phyloP scores from a whole-genome alignment of 2,329 filamentous ascomycete genomes.

The Aulographum hederae region DNA sequence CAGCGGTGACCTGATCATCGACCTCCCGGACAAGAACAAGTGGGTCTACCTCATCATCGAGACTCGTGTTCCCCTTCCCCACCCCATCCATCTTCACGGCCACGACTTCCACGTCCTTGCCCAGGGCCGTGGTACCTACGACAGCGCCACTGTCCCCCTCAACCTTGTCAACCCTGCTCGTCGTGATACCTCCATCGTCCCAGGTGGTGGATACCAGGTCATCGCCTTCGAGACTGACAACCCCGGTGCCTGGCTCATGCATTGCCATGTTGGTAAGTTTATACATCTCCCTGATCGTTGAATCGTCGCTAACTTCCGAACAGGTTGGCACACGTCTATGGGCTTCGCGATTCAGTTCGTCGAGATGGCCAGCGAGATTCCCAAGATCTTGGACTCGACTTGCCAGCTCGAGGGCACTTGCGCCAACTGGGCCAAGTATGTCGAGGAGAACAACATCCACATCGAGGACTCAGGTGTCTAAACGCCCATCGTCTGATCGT shows the following conservation, averaged over 20 bases:
- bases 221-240: constrained; percentile 18
- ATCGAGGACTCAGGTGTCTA: constrained; percentile 5
- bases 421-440: constrained; percentile 2
- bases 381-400: constrained; percentile 1
- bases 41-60: constrained; percentile 5
- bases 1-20: constrained; percentile 12
- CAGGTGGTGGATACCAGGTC: constrained; percentile 14
- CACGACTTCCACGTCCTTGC: constrained; percentile 16
- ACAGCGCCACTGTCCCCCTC: constrained; percentile 5
- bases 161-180: constrained; percentile 14
- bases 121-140: constrained; percentile 11
- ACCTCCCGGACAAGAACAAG: constrained; percentile 1
- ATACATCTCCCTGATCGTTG: no score
- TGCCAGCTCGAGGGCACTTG: constrained; percentile 2
- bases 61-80: constrained; percentile 4
- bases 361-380: constrained; percentile 3
- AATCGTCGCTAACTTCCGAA: no score
- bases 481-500: no score
- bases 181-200: constrained; percentile 15
- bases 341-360: constrained; percentile 6
- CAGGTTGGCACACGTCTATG: constrained; percentile 15
- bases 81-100: constrained; percentile 8
- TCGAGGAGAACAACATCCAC: constrained; percentile 1
- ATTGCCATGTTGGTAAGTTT: constrained; percentile 21
- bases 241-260: constrained; percentile 18